Percentiles rank a stretch among this genome's conserved stretches.
phyloP scores from a whole-genome alignment of 305 asterid species.

The Stenogyne calaminthoides region DNA sequence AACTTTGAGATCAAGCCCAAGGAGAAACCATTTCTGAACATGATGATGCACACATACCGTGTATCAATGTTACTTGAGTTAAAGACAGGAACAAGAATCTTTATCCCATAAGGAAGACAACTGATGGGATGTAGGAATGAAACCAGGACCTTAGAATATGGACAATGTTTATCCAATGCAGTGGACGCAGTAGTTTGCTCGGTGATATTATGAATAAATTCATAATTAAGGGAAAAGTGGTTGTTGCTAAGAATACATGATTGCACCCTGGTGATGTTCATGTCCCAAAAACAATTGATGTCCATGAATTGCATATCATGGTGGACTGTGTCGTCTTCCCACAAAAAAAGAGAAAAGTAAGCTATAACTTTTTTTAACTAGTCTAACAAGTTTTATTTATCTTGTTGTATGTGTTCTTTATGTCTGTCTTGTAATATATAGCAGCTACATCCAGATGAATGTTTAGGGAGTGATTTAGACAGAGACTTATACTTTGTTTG shows the following conservation, averaged over 20 bases:
- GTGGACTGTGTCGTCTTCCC: conserved; percentile 92
- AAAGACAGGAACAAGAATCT: conserved; percentile 59
- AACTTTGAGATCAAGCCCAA: conserved; percentile 76
- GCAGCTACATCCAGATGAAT: conserved; percentile 96
- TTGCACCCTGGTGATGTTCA: conserved; percentile 95
- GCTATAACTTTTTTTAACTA: not conserved
- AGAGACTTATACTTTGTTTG: conserved; percentile 89
- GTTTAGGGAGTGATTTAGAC: conserved; percentile 91
- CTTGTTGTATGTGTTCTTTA: no score
- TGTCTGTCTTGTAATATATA: not conserved
- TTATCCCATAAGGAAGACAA: conserved; percentile 61
- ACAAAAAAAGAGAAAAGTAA: conserved; percentile 65
- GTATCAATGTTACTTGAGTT: conserved; percentile 69
- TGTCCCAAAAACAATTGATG: conserved; percentile 62
- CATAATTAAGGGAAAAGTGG: conserved; percentile 47
- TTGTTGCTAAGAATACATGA: conserved; percentile 87
- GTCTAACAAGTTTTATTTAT: no score
- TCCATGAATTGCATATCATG: conserved; percentile 65
- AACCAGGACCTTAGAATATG: conserved; percentile 70
- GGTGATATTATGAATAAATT: conserved; percentile 38
- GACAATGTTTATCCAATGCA: conserved; percentile 68
- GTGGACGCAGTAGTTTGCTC: conserved; percentile 37
- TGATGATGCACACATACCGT: conserved; percentile 82
- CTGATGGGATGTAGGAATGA: conserved; percentile 95
- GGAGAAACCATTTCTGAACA: conserved; percentile 74